Evolutionary conservation across 1,284 basidiomycete genomes (phyloP), one percentile per base, ranked within the genome.

Genomic region (Amylostereum areolatum): DNA sequence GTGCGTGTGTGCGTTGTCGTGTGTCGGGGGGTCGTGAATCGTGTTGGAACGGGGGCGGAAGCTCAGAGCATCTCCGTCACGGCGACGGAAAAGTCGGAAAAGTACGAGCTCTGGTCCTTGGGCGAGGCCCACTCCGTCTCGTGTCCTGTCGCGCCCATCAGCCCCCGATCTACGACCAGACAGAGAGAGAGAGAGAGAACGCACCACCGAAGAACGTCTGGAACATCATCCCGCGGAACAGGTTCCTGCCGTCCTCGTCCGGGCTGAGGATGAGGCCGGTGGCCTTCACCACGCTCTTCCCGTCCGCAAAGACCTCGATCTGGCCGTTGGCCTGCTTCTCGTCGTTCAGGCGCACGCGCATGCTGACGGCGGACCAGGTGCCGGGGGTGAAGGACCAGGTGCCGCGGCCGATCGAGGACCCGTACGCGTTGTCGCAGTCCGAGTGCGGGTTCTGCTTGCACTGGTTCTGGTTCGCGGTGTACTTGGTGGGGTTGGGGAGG

Each of bases 351-450:
- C 62, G 64, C 33, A 87, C 75, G 18, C 74, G 77, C 60, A 87
- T 81, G 27, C 61, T 63, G 53, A 89, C 68, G n/a, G 64, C 71
- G 40, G 81, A 86, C 83, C 85, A 87, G 34, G 59, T 65, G 3
- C 85, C 86, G 3, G 69, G 56, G 10, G 70, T 65, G 68, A 79
- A 92, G 3, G 55, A 61, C 73, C 86, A 92, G 0, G 82, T 69
- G 2, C 87, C 87, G 28, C 89, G 77, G 12, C 86, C 86, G 57
- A 92, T 70, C n/a, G 82, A 83, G 36, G 84, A 68, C 9, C 87
- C 86, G 57, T 87, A 89, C 3, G 62, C 63, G 2, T 73, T 59
- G 57, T 84, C 76, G 64, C 86, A 88, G 11, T 73, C 72, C 0
- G 83, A 83, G 40, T 65, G 61, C 1, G 74, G 70, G 41, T 71